Percentiles rank a stretch among this genome's conserved stretches.
Conservation (phyloP, 1,139 yeast species). For the Yamadazyma buinensis region DNA sequence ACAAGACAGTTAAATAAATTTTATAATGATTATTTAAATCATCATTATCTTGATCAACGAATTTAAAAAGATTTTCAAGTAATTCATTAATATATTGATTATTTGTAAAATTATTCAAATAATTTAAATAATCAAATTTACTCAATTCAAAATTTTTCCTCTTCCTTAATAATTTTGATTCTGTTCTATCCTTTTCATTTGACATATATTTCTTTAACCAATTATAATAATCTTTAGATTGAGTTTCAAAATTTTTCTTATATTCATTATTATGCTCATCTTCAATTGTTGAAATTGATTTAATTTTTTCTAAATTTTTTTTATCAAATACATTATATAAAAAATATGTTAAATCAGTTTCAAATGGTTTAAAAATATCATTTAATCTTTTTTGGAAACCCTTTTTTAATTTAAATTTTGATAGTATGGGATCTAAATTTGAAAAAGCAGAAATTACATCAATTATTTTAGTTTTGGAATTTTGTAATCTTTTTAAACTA, state of each 20-base stretch:
- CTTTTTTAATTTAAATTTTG: conserved; percentile 20
- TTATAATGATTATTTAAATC: conserved; percentile 25
- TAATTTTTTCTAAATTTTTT: conserved; percentile 25
- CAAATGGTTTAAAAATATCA: conserved; percentile 31
- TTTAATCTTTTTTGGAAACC: conserved; percentile 19
- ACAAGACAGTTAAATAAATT: conserved; percentile 31
- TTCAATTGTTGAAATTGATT: conserved; percentile 9
- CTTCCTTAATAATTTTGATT: conserved; percentile 57
- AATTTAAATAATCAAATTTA: conserved; percentile 69
- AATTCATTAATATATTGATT: conserved; percentile 42
- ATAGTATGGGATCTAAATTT: conserved; percentile 21
- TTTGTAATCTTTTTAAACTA: conserved; percentile 16
- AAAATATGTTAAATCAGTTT: conserved; percentile 28
- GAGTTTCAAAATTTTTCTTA: conserved; percentile 64
- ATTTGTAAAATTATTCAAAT: conserved; percentile 56
- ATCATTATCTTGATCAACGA: conserved; percentile 17
- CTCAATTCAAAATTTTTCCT: conserved; percentile 63
- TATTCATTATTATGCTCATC: conserved; percentile 20
- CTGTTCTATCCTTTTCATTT: conserved; percentile 60
- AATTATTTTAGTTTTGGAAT: conserved; percentile 20
- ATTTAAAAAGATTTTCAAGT: conserved; percentile 38
- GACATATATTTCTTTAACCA: conserved; percentile 70
- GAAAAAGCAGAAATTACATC: conserved; percentile 21
- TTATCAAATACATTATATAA: conserved; percentile 29
- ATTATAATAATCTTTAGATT: conserved; percentile 67